Conservation (phyloP, 2,329 filamentous ascomycete genomes). For the Fusarium phyllophilum region DNA sequence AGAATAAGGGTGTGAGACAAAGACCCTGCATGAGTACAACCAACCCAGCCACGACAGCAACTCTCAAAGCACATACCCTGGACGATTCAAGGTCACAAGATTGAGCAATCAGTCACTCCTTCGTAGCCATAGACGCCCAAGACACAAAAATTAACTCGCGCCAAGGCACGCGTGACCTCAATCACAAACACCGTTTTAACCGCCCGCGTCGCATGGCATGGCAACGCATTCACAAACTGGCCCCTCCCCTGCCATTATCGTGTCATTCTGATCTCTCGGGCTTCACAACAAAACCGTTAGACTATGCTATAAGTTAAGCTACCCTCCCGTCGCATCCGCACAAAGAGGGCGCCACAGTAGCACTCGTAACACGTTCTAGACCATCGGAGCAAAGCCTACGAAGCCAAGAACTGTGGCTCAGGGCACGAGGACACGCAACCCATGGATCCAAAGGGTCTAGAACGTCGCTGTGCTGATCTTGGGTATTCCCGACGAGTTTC, state of each 20-base stretch:
- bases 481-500: conserved; percentile 42
- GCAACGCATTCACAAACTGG: too few relatives aligned
- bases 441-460: conserved; percentile 4
- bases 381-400: conserved; percentile 1
- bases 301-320: neutral
- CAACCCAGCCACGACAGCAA: neutral
- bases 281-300: conserved; percentile 25
- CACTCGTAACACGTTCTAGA: conserved; percentile 24
- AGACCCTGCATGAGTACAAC: neutral
- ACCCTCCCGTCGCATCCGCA: conserved; percentile 25
- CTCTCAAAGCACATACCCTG: conserved; percentile 14
- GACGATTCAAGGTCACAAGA: conserved; percentile 12
- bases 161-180: conserved; percentile 8
- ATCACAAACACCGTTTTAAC: conserved; percentile 10
- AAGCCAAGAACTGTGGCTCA: conserved; percentile 35
- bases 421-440: conserved; percentile 35
- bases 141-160: conserved; percentile 2
- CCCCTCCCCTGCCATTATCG: conserved; percentile 1
- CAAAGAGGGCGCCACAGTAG: conserved; percentile 16
- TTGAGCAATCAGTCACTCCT: conserved; percentile 11
- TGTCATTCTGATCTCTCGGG: neutral
- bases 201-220: neutral
- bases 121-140: neutral
- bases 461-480: conserved; percentile 8
- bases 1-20: neutral